Conservation (phyloP, 1,139 yeast genomes). For the Groenewaldozyma sp. region DNA sequence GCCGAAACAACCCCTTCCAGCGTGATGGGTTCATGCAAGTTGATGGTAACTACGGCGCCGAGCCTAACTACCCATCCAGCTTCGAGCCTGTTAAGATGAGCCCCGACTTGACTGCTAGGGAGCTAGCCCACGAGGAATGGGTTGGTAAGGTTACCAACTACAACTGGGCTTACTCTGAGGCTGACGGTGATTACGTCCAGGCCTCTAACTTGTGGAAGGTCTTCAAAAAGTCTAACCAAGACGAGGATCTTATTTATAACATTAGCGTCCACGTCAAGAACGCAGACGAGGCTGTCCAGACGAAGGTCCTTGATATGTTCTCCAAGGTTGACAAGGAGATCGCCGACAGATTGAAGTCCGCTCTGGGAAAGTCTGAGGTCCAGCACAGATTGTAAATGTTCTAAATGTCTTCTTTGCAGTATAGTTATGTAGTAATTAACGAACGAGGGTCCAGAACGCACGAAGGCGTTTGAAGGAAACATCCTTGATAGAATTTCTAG, state of each 20-base stretch:
- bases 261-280: constrained; percentile 62
- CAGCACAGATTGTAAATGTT: neutral
- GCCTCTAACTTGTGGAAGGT: constrained; percentile 61
- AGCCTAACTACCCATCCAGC: constrained; percentile 53
- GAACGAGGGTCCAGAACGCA: no score
- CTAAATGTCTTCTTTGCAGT: no score
- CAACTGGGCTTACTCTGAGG: constrained; percentile 71
- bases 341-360: constrained; percentile 39
- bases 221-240: constrained; percentile 45
- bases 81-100: constrained; percentile 40
- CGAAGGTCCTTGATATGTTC: constrained; percentile 71
- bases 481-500: no score
- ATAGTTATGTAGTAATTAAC: no score
- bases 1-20: constrained; percentile 35
- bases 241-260: constrained; percentile 74
- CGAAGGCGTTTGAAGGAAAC: no score
- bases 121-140: constrained; percentile 75
- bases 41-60: constrained; percentile 67
- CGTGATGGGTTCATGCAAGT: constrained; percentile 86
- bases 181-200: constrained; percentile 49
- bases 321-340: constrained; percentile 60
- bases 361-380: neutral
- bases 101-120: constrained; percentile 31
- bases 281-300: constrained; percentile 72
- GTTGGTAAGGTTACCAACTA: constrained; percentile 78